Base-by-base conservation (phyloP, 169 alveolate species). In the Cryptosporidium andersoni region DNA sequence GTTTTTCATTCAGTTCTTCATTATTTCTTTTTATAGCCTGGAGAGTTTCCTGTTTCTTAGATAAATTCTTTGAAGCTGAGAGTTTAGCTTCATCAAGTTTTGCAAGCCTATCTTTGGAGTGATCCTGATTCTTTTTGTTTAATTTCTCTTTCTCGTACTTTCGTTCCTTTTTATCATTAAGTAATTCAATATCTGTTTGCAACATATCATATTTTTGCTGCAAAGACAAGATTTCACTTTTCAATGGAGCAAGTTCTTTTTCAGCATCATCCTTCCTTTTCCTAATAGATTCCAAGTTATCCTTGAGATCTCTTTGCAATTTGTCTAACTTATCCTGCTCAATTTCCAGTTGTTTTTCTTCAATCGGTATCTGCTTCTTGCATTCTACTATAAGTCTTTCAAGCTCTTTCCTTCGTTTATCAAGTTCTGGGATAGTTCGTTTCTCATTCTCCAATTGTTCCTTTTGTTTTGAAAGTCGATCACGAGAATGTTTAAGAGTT, bases 401-500 rank as follows among this genome's bases (percentile, higher is more conserved):
- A 36, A 74, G 34, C 4, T 74, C 51, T 8, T 43, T 36, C 7
- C 55, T 74, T 42, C 45, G 55, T 12, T 74, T 64, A 37, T 74
- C 85, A 39, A 74, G 40, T 16, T 74, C 85, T 36, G 85, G 85
- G 25, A 74, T 74, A n/a, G 40, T 14, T 48, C 45, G 55, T 25
- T 43, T 60, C 62, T 74, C 85, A 25, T 7, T 14, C 47, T 48
- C 68, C 9, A 25, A 40, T 4, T 49, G 47, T 40, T 74, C 74
- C 25, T 74, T 68, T 88, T 39, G 74, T 45, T 39, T 64, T 43
- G 51, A 7, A 14, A 81, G 93, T 81, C 93, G 91, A 74, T 60
- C 91, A 91, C 88, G 92, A 88, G 58, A 93, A 90, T 74, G 91
- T 90, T 45, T 91, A 88, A 37, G 91, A 91, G 34, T 91, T 47